Conservation (phyloP, 176 grass and related monocot genomes). For the Elaeis guineensis region DNA sequence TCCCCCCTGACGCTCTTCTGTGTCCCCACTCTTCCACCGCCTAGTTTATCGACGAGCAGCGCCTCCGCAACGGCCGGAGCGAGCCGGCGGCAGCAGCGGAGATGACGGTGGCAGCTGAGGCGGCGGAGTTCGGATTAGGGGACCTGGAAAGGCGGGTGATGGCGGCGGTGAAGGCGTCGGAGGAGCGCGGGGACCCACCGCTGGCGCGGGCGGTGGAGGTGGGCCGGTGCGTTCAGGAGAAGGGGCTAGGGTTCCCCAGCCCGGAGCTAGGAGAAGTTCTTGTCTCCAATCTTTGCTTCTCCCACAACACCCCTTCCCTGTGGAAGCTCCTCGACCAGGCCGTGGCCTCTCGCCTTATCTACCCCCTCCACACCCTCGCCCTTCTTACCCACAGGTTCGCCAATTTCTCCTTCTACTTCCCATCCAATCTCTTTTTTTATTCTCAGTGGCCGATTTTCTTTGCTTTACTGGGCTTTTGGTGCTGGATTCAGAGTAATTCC, state of each 20-base stretch:
- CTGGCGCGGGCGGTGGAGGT: constrained; percentile 34
- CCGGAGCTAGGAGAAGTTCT: not conserved
- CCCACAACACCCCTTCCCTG: not conserved
- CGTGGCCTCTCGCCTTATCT: not conserved
- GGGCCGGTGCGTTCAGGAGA: constrained; percentile 45
- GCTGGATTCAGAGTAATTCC: constrained; percentile 2
- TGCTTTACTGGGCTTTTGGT: not conserved
- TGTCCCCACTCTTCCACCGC: too few relatives aligned
- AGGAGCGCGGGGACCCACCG: constrained; percentile 27
- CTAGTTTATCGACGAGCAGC: not conserved
- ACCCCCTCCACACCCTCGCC: not conserved
- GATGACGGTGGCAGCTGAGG: not conserved
- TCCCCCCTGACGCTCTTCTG: too few relatives aligned
- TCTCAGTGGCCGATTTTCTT: not conserved
- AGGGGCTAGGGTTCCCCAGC: constrained; percentile 16
- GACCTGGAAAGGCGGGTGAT: constrained; percentile 72
- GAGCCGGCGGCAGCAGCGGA: not conserved
- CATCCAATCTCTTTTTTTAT: not conserved
- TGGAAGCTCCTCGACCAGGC: constrained; percentile 8
- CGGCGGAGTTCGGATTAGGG: not conserved
- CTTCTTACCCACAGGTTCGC: constrained; percentile 26
- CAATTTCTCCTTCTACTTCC: not conserved
- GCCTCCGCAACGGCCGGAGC: constrained; percentile 5
- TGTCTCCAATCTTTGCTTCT: not conserved
- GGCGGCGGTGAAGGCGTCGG: constrained; percentile 67